These are phyloP conservation scores for Saccharomycopsis fermentans DNA, from an alignment of 805 yeast species.

Conservation along the genomic window DNA sequence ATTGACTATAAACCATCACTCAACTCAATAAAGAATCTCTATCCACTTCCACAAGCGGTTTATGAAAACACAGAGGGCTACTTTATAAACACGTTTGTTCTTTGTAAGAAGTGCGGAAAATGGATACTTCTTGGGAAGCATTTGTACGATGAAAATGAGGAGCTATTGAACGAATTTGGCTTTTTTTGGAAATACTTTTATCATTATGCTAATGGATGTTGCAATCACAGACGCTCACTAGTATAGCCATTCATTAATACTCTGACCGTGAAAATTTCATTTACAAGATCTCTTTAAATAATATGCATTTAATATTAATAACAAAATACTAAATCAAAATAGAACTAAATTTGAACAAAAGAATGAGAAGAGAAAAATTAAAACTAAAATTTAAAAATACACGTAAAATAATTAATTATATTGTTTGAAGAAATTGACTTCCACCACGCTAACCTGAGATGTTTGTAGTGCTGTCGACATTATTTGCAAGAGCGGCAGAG, in stretches of 20 bases:
- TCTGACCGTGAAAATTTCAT: no score
- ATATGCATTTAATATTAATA: background rate
- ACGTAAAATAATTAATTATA: background rate
- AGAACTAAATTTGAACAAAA: background rate
- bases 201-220: constrained; percentile 3
- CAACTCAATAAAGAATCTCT: background rate
- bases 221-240: no score
- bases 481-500: constrained; percentile 35
- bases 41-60: constrained; percentile 7
- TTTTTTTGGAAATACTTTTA: constrained; percentile 11
- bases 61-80: constrained; percentile 1
- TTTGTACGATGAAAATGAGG: background rate
- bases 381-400: background rate
- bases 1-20: background rate
- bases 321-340: background rate
- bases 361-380: background rate
- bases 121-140: constrained; percentile 14
- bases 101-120: constrained; percentile 5
- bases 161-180: constrained; percentile 7
- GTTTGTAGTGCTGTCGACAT: background rate
- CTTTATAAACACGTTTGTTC: constrained; percentile 6
- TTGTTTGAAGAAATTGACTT: no score
- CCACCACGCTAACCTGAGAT: background rate
- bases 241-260: no score
- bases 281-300: no score